Evolutionary conservation across 2,329 filamentous ascomycete species (phyloP), one percentile per base, ranked within the genome.

Genomic region (Xylaria sp.): DNA sequence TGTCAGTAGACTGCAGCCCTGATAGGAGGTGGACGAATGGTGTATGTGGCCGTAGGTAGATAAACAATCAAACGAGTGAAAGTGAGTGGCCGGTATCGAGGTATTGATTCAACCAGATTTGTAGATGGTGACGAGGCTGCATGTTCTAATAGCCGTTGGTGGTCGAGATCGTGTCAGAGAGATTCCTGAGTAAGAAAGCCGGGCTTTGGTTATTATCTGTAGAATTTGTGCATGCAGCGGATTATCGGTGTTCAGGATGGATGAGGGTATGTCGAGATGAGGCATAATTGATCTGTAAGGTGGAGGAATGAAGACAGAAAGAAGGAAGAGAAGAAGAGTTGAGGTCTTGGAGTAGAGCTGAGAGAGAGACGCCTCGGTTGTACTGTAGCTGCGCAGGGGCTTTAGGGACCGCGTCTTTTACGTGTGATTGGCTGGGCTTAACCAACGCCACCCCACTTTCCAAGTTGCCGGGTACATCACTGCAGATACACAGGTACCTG

Each of bases 401-500:
- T n/a, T 22, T 10, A 25, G n/a, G 3, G 44, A 63, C 63, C 67
- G 67, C 67, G 67, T 69, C 44, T 17, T 2, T 36, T 5, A 45
- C 50, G 20, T n/a, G 3, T 67, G 60, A 67, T 69, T 69, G 63
- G 64, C 38, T 44, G 10, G 15, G n/a, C 15, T 9, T 44, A 6
- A 17, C 10, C 33, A 13, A 44, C 2, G 39, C 11, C 36, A 33
- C 50, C 53, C 66, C 67, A 69, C 67, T 54, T 68, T 61, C 17
- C 25, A 51, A 56, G 42, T 61, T 68, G 59, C 71, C 47, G 67
- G 69, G 67, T 71, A 65, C 53, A 25, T 29, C 2, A 6, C 3
- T 44, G 42, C n/a, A 31, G 22, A 9, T 53, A 15, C 50, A 20
- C n/a, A 63, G 56, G 51, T 33, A 15, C 44, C 44, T 60, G 31